Evolutionary conservation across 1,284 basidiomycete species (phyloP).

Genomic region (Cryptococcus jaspeensis): DNA sequence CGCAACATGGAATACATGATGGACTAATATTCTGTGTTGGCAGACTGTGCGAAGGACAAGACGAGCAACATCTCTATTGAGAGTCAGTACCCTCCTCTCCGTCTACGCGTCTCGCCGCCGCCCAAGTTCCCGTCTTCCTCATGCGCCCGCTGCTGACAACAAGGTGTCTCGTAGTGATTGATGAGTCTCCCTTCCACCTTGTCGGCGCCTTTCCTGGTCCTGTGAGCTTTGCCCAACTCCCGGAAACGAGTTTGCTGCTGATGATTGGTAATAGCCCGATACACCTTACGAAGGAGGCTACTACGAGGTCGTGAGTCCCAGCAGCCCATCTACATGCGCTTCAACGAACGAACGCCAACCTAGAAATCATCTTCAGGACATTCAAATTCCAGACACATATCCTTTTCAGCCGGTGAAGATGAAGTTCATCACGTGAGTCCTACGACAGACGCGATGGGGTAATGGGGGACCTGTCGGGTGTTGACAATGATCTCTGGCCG

Average conservation of each 20-base stretch:
- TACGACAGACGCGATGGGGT: not conserved
- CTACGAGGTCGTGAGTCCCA: conserved; percentile 78
- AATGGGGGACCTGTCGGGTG: not conserved
- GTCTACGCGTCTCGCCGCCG: not conserved
- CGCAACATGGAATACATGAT: not conserved
- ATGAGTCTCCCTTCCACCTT: conserved; percentile 82
- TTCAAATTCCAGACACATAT: conserved; percentile 89
- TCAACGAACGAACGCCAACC: too few relatives aligned
- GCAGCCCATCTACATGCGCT: not conserved
- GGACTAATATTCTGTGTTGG: not conserved
- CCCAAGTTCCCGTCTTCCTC: not conserved
- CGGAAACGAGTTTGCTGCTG: not conserved
- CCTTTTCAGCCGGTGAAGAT: conserved; percentile 98
- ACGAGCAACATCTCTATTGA: conserved; percentile 78
- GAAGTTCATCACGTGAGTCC: conserved; percentile 80
- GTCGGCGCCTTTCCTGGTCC: conserved; percentile 89
- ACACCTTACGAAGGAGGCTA: conserved; percentile 93
- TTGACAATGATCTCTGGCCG: conserved; percentile 11
- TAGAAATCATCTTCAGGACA: conserved; percentile 79
- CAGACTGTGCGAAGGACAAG: conserved; percentile 93
- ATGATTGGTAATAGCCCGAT: conserved; percentile 52
- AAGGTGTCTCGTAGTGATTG: conserved; percentile 58
- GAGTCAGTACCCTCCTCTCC: conserved; percentile 29
- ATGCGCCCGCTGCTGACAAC: not conserved
- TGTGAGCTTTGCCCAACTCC: conserved; percentile 50